Conservation (phyloP, 352 stramenopile genomes). For the Globisporangium nunn region DNA sequence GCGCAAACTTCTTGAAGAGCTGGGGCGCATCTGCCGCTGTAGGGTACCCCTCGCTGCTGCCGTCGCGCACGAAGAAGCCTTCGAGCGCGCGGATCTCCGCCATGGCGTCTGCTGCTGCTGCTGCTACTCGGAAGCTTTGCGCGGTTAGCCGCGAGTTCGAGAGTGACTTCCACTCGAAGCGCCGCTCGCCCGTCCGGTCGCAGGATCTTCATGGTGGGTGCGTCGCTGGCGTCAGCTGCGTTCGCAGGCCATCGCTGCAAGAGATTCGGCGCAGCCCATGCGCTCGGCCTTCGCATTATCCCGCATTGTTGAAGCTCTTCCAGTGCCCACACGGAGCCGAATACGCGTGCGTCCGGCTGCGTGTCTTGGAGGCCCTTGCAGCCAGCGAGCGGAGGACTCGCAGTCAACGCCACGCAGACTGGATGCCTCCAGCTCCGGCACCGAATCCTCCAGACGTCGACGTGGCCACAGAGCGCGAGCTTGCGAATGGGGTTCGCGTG, state of each 20-base stretch:
- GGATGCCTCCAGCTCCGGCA: not conserved
- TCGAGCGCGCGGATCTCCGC: constrained; percentile 15
- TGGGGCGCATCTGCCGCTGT: not conserved
- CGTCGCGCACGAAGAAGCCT: constrained; percentile 23
- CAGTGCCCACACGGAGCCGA: too few relatives aligned
- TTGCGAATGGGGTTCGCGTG: constrained; percentile 11
- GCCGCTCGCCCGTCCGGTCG: too few relatives aligned
- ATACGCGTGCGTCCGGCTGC: too few relatives aligned
- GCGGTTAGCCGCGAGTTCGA: not conserved
- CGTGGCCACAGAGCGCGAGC: constrained; percentile 35
- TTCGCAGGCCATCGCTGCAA: too few relatives aligned
- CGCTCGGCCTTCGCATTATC: too few relatives aligned
- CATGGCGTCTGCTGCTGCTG: not conserved
- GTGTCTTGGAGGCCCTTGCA: too few relatives aligned
- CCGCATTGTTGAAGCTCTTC: too few relatives aligned
- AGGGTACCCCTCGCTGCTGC: not conserved
- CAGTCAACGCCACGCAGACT: too few relatives aligned
- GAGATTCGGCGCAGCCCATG: too few relatives aligned
- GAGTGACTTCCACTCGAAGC: not conserved
- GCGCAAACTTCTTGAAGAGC: constrained; percentile 30
- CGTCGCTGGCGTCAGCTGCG: not conserved
- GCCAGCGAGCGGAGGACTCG: too few relatives aligned
- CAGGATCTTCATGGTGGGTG: not conserved
- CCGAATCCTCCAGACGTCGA: constrained; percentile 22
- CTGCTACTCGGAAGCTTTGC: not conserved